Evolutionary conservation across 176 grass and related monocot genomes (phyloP).

Genomic region (Elaeis guineensis): DNA sequence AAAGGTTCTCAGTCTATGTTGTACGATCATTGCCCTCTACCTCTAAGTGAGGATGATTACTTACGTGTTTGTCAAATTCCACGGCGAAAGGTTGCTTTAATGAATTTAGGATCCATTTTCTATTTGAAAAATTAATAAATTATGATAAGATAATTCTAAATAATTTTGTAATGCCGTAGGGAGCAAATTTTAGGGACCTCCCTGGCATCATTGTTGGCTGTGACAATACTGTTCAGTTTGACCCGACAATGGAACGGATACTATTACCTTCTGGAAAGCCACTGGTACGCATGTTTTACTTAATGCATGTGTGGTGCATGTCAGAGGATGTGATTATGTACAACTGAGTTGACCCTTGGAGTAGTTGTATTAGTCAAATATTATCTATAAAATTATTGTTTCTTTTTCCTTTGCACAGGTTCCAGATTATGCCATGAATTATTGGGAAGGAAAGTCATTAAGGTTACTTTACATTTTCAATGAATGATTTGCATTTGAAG

Average conservation of each 20-base stretch:
- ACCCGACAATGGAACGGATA: slow-evolving; percentile 62
- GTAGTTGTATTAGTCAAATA: no score
- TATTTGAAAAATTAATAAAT: no score
- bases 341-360: no score
- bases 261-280: slow-evolving; percentile 73
- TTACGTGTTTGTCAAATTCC: slow-evolving; percentile 79
- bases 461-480: slow-evolving; percentile 36
- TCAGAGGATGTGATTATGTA: no score
- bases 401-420: slow-evolving; percentile 44
- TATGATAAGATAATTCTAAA: no score
- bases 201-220: slow-evolving; percentile 58
- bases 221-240: slow-evolving; percentile 77
- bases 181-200: slow-evolving; percentile 98
- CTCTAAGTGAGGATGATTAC: slow-evolving; percentile 68
- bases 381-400: neutral
- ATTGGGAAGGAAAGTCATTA: slow-evolving; percentile 59
- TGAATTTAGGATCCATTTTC: neutral
- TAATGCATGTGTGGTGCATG: no score
- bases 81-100: slow-evolving; percentile 66
- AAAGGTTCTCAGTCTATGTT: slow-evolving; percentile 40
- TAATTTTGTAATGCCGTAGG: slow-evolving; percentile 23
- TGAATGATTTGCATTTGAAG: no score
- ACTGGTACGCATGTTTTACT: slow-evolving; percentile 37
- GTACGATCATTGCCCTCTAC: slow-evolving; percentile 60
- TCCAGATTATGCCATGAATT: slow-evolving; percentile 55